Percentiles rank a stretch among this genome's conserved stretches.
These are phyloP conservation scores for Colletotrichum camelliae DNA, from an alignment of 2,329 filamentous ascomycete species.

Conservation along the genomic window DNA sequence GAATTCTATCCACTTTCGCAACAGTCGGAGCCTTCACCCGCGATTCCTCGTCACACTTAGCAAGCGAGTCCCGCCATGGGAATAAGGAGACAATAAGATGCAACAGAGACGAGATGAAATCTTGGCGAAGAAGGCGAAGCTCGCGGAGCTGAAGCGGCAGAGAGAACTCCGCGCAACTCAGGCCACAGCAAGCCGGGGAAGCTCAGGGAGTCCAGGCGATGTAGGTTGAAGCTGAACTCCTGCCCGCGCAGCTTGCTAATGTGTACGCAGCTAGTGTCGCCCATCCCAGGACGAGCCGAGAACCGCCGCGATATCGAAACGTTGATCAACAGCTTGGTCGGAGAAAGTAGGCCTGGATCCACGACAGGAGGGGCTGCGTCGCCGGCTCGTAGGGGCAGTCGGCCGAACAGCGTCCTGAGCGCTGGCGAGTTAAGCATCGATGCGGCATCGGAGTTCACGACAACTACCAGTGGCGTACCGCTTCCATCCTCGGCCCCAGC, in stretches of 20 bases:
- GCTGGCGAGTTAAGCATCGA: conserved; percentile 81
- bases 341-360: conserved; percentile 75
- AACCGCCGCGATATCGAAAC: conserved; percentile 80
- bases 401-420: conserved; percentile 87
- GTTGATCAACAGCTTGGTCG: conserved; percentile 83
- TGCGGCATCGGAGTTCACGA: conserved; percentile 62
- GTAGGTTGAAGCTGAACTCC: conserved; percentile 52
- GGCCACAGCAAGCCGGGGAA: conserved; percentile 71
- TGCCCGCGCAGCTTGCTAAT: conserved; percentile 2
- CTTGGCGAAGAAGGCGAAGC: conserved; percentile 93
- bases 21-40: neutral
- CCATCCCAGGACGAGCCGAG: conserved; percentile 72
- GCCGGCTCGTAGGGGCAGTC: conserved; percentile 72
- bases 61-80: conserved; percentile 51
- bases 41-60: conserved; percentile 14
- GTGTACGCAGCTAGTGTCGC: conserved; percentile 57
- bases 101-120: conserved; percentile 95
- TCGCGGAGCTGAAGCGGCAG: conserved; percentile 94
- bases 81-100: conserved; percentile 54
- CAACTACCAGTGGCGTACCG: conserved; percentile 47
- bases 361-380: conserved; percentile 69
- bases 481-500: conserved; percentile 35
- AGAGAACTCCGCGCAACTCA: conserved; percentile 83
- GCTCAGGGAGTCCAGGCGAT: conserved; percentile 72
- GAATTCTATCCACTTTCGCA: neutral